These are phyloP conservation scores for Eutrema yunnanense DNA, from an alignment of 345 rosid genomes.

Conservation along the genomic window DNA sequence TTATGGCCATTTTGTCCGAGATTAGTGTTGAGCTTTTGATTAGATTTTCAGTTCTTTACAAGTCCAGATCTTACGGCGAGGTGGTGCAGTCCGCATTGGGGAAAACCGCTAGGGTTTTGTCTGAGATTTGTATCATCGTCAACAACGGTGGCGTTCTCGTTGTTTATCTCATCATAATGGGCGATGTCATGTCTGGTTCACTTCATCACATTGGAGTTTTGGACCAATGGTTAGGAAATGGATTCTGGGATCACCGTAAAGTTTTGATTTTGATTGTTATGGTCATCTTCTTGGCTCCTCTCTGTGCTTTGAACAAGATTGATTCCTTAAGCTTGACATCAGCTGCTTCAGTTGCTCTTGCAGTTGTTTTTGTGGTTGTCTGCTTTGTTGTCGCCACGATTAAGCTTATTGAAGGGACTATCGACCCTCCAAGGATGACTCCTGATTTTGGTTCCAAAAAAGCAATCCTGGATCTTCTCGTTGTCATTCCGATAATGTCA, in stretches of 20 bases:
- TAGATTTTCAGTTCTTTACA: conserved; percentile 61
- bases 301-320: conserved; percentile 70
- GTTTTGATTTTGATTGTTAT: conserved; percentile 58
- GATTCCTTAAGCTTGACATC: conserved; percentile 87
- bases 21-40: conserved; percentile 76
- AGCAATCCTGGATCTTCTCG: conserved; percentile 81
- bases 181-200: conserved; percentile 93
- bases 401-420: conserved; percentile 80
- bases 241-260: conserved; percentile 93
- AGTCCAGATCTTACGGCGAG: conserved; percentile 81
- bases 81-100: conserved; percentile 79
- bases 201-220: conserved; percentile 80
- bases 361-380: conserved; percentile 78
- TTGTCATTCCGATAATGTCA: conserved; percentile 89
- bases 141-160: conserved; percentile 93
- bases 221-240: conserved; percentile 90
- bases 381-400: conserved; percentile 62
- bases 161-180: conserved; percentile 86
- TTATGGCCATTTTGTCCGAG: conserved; percentile 83
- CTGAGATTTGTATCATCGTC: conserved; percentile 84
- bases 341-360: conserved; percentile 92
- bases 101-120: conserved; percentile 68
- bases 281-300: conserved; percentile 77
- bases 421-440: conserved; percentile 61
- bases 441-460: conserved; percentile 69